Base-by-base conservation (phyloP, 2,329 filamentous ascomycete genomes). In the Incumbomyces lentus region DNA sequence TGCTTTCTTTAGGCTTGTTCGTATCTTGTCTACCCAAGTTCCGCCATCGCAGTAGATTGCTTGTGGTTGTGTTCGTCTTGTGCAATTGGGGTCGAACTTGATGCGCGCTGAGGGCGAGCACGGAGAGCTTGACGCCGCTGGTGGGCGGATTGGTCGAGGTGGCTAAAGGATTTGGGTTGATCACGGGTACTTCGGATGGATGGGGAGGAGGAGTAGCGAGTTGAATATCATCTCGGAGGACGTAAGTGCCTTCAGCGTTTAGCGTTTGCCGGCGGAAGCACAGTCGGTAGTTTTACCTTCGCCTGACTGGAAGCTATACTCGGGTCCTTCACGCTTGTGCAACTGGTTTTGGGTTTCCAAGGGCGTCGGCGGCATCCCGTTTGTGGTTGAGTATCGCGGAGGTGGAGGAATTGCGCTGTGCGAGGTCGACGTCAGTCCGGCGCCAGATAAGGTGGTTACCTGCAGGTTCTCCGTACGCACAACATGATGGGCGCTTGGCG, bases 291-390 rank as follows among this genome's bases (percentile, higher is more conserved):
- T 26, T 4, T 54, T 68, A 86, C 88, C 92, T 79, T 98, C 92
- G 64, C 90, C 92, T 40, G 90, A 88, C 36, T 95, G 80, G 56
- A 98, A 82, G 62, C 93, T 86, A 66, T 87, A 86, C 58, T 95
- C 89, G 18, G 85, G 78, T 4, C 86, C 86, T 31, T 80, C 79
- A 18, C 86, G 90, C 58, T 85, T 84, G 48, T 78, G 79, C 51
- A 98, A 71, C 33, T 81, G 83, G 63, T 96, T 98, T 67, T 92
- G 94, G 45, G 90, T 95, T 74, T 98, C 92, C 60, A 95, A 83
- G 64, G 94, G 78, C 32, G 84, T 82, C 32, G 79, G 73, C 43
- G 79, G 73, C 62, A 82, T 75, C 52, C 81, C 81, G 59, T 81
- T 76, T 54, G 79, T 79, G 46, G 82, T 75, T 26, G 54, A 78